Evolutionary conservation across 2,329 filamentous ascomycete genomes (phyloP), one percentile per base, ranked within the genome.

Genomic region (Trichophyton schoenleinii): DNA sequence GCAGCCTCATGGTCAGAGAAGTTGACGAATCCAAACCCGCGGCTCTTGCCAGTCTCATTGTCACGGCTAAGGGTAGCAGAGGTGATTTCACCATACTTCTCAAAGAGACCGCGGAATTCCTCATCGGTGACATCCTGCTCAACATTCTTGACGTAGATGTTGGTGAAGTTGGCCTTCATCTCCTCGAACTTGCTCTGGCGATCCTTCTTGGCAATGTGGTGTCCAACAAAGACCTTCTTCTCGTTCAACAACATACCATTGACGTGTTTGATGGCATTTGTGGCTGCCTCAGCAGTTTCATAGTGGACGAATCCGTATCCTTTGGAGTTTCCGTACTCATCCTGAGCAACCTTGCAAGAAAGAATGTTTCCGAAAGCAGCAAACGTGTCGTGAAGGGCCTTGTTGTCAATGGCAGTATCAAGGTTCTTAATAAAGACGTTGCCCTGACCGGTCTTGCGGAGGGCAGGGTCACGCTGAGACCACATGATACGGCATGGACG

Each of bases 91-190:
- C 94, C 94, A 71, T 85, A 95, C 77, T 86, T 86, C 82, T 94
- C 89, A 70, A 99, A 97, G 58, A 97, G 82, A 65, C 87, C 83
- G 69, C 91, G 90, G 85, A 99, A 97, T 74, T 97, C 88, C 7
- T 97, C 91, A 64, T 99, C 94, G 63, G 85, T 87, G 66, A 87
- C 89, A 57, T 96, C 92, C 41, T 79, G 72, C 70, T 86, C 84
- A 69, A 99, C 87, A 81, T 99, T 99, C 87, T 99, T 99, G 81
- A 99, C 89, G 80, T 99, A 99, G 78, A 99, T 87, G 77, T 99
- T 99, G 81, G 94, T 99, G 84, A 95, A 99, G 83, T 99, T 99
- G 77, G 94, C 94, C 87, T 99, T 99, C 92, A 99, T 99, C 83
- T 99, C 94, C 81, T 99, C 94, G 70, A 97, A 97, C 81, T 99